Evolutionary conservation across 495 filamentous ascomycete species (phyloP).

Genomic region (Talaromyces adpressus): DNA sequence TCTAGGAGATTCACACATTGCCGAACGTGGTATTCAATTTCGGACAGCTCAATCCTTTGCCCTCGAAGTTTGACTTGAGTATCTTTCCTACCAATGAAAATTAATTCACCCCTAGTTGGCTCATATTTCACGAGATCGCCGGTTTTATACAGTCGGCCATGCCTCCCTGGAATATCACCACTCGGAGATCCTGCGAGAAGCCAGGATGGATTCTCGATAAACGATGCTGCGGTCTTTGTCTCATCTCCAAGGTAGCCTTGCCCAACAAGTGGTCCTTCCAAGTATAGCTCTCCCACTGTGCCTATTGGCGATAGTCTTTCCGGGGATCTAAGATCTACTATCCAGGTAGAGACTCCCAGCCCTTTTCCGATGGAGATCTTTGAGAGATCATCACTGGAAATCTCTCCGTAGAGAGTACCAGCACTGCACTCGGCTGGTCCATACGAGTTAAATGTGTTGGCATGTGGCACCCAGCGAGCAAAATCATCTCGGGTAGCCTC

Average conservation of each 20-base stretch:
- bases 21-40: constrained; percentile 37
- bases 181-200: not conserved
- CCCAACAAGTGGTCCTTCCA: constrained; percentile 41
- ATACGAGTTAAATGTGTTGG: constrained; percentile 10
- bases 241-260: constrained; percentile 34
- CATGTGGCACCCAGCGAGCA: not conserved
- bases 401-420: not conserved
- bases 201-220: constrained; percentile 37
- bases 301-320: constrained; percentile 37
- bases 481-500: constrained; percentile 8
- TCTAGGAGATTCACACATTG: constrained; percentile 4
- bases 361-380: not conserved
- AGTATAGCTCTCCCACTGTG: constrained; percentile 38
- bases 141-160: constrained; percentile 5
- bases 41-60: constrained; percentile 44
- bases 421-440: constrained; percentile 17
- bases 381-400: not conserved
- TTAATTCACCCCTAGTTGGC: not conserved
- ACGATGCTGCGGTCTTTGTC: constrained; percentile 29
- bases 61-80: constrained; percentile 45
- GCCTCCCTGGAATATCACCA: constrained; percentile 3
- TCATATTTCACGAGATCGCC: constrained; percentile 9
- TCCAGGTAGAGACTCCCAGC: constrained; percentile 24
- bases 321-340: constrained; percentile 35
- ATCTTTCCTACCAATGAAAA: constrained; percentile 26